A percentile compares a stretch with the other conserved stretches of the same genome.
Evolutionary conservation across 352 stramenopile species (phyloP).

Genomic region (Phytophthora cryptogea): DNA sequence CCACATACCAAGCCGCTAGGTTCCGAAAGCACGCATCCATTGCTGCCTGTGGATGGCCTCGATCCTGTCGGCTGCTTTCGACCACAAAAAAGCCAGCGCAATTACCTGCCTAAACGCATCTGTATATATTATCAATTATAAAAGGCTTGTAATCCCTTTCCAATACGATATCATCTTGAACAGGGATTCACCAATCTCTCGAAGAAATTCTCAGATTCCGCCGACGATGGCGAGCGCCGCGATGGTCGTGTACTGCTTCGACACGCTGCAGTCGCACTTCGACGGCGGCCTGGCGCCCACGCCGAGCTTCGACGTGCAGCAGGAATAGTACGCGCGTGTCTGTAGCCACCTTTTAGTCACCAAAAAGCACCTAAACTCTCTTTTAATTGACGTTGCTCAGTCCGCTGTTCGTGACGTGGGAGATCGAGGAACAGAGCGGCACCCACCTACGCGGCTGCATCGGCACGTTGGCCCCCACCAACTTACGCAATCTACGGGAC

Average conservation of each 20-base stretch:
- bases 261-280: conserved; percentile 79
- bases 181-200: too few species aligned
- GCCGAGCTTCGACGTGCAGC: conserved; percentile 56
- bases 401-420: conserved; percentile 86
- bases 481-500: conserved; percentile 68
- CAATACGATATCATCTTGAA: too few species aligned
- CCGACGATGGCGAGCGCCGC: conserved; percentile 67
- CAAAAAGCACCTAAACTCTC: neutral
- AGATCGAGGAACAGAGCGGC: conserved; percentile 63
- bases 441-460: conserved; percentile 75
- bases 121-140: too few species aligned
- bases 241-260: conserved; percentile 89
- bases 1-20: too few species aligned
- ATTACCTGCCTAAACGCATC: too few species aligned
- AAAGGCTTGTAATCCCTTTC: too few species aligned
- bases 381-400: conserved; percentile 22
- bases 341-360: neutral
- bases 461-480: conserved; percentile 70
- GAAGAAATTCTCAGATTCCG: conserved; percentile 2
- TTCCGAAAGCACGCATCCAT: too few species aligned
- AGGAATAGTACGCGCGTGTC: conserved; percentile 48
- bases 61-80: conserved; percentile 1
- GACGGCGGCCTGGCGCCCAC: conserved; percentile 49
- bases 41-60: neutral
- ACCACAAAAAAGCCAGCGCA: conserved; percentile 21